A percentile compares a stretch with the other conserved stretches of the same genome.
These are phyloP conservation scores for Monilinia fructigena DNA, from an alignment of 2,329 filamentous ascomycete species.

Conservation along the genomic window DNA sequence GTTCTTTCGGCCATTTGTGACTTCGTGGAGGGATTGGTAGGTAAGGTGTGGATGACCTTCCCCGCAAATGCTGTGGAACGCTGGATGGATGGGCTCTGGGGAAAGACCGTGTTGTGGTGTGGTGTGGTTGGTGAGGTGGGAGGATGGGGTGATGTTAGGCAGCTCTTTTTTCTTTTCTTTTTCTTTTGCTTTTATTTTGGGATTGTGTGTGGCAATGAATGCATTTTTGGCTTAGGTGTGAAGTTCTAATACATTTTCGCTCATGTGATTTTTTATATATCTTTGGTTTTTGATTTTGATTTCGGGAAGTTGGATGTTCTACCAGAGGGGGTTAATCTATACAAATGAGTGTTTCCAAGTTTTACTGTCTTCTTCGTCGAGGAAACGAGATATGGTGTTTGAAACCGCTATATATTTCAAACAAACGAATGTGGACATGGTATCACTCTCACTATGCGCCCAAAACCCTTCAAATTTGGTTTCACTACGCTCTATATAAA, in stretches of 20 bases:
- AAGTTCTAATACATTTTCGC: background rate
- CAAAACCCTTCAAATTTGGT: conserved; percentile 26
- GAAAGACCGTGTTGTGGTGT: background rate
- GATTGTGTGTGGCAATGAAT: background rate
- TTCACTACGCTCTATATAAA: conserved; percentile 20
- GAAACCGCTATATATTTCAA: conserved; percentile 13
- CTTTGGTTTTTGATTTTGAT: background rate
- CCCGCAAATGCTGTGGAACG: conserved; percentile 1
- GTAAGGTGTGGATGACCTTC: background rate
- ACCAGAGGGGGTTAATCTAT: background rate
- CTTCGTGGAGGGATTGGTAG: background rate
- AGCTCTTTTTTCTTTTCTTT: background rate
- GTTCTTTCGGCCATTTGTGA: background rate
- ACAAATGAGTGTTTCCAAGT: background rate
- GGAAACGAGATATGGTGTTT: conserved; percentile 38
- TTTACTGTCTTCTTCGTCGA: conserved; percentile 29
- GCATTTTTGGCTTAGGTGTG: background rate
- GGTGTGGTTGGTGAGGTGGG: background rate
- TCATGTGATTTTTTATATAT: background rate
- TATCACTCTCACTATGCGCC: conserved; percentile 32
- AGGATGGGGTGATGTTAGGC: background rate
- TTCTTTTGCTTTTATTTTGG: background rate
- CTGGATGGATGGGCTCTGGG: background rate
- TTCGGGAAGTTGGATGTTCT: background rate
- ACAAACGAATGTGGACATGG: conserved; percentile 37